Conservation (phyloP, 2,329 filamentous ascomycete species). For the Furcasterigmium furcatum region DNA sequence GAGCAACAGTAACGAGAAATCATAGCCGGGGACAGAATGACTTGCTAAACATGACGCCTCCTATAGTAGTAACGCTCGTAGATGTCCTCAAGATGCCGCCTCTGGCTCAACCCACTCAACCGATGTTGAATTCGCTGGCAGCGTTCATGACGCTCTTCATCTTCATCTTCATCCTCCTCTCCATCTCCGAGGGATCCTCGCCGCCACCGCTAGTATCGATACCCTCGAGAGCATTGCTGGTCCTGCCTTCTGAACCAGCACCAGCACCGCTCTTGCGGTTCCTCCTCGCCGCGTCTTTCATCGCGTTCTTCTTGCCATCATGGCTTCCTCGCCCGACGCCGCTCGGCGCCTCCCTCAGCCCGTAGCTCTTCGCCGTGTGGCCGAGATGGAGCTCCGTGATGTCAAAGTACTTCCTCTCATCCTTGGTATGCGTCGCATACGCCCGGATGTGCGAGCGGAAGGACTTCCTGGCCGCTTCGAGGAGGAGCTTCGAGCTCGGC, state of each 20-base stretch:
- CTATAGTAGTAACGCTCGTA: too few relatives aligned
- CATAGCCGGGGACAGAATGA: too few relatives aligned
- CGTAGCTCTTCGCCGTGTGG: conserved; percentile 92
- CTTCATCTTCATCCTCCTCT: conserved; percentile 63
- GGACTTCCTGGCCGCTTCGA: conserved; percentile 79
- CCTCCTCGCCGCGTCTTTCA: conserved; percentile 21
- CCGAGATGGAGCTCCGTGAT: conserved; percentile 89
- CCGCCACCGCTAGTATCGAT: conserved; percentile 34
- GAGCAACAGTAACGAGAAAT: too few relatives aligned
- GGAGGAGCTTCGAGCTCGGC: conserved; percentile 47
- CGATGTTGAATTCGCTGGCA: conserved; percentile 67
- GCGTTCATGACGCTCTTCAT: conserved; percentile 53
- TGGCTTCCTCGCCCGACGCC: conserved; percentile 64
- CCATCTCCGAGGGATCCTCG: conserved; percentile 44
- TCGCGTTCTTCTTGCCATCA: conserved; percentile 37
- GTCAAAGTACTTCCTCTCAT: conserved; percentile 84
- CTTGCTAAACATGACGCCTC: too few relatives aligned
- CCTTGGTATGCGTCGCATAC: conserved; percentile 88
- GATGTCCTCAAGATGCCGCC: too few relatives aligned
- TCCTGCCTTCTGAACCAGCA: conserved; percentile 22
- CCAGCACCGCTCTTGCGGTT: conserved; percentile 13
- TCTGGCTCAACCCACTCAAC: conserved; percentile 21
- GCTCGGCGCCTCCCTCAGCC: conserved; percentile 80
- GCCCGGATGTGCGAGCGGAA: conserved; percentile 92
- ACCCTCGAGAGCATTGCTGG: conserved; percentile 10